Evolutionary conservation across 2,329 filamentous ascomycete genomes (phyloP).

Genomic region (Phyllosticta ampelicida): DNA sequence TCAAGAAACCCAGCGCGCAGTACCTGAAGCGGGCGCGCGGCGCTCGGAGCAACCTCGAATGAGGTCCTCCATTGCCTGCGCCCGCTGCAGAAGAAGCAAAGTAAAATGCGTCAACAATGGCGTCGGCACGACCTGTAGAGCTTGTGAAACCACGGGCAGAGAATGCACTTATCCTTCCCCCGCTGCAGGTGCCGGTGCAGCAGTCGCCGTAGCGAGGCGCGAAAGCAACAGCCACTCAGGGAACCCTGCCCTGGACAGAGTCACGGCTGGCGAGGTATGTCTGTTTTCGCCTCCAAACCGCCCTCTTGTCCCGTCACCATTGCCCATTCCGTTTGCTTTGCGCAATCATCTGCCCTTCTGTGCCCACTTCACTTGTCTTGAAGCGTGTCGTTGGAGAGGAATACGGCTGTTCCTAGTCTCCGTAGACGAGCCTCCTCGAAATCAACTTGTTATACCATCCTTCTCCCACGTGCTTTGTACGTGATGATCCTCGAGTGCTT

Average conservation of each 20-base stretch:
- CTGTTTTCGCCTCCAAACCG: constrained; percentile 4
- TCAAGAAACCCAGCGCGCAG: constrained; percentile 1
- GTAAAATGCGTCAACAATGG: constrained; percentile 80
- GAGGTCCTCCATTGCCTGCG: constrained; percentile 71
- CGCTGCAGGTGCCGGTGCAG: constrained; percentile 19
- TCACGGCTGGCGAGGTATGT: constrained; percentile 9
- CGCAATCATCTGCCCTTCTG: not conserved
- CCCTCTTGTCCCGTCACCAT: not conserved
- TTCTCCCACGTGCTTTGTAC: constrained; percentile 2
- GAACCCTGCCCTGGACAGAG: constrained; percentile 1
- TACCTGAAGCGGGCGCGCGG: constrained; percentile 8
- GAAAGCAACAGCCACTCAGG: constrained; percentile 14
- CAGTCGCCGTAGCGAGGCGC: constrained; percentile 21
- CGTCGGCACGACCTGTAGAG: constrained; percentile 59
- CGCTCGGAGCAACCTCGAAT: constrained; percentile 35
- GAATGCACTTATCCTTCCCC: constrained; percentile 61
- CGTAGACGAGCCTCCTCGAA: constrained; percentile 10
- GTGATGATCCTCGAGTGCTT: constrained; percentile 7
- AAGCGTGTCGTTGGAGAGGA: not conserved
- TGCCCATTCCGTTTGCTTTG: no score
- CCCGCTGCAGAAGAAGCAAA: constrained; percentile 66
- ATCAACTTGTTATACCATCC: constrained; percentile 5
- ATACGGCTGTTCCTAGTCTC: constrained; percentile 1
- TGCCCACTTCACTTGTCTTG: not conserved
- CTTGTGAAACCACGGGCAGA: constrained; percentile 60